Percentiles rank a stretch among this genome's conserved stretches.
Evolutionary conservation across 495 filamentous ascomycete species (phyloP).

Genomic region (Penicillium waksmanii): DNA sequence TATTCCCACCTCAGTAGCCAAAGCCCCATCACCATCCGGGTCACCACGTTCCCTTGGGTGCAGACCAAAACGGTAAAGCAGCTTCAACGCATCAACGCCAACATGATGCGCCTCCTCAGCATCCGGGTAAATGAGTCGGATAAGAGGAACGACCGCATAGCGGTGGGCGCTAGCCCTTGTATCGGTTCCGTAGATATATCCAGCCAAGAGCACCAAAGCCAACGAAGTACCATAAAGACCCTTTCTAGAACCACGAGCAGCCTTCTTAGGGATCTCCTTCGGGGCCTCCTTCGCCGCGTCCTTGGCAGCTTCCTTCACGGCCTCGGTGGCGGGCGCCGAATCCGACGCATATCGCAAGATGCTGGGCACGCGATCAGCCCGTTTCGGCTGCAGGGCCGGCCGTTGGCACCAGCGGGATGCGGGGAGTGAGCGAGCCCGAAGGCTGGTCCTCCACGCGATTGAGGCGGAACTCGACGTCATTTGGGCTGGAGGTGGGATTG

Average conservation of each 20-base stretch:
- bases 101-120: slow-evolving; percentile 89
- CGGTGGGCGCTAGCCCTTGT: slow-evolving; percentile 85
- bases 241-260: slow-evolving; percentile 42
- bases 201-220: slow-evolving; percentile 50
- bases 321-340: slow-evolving; percentile 21
- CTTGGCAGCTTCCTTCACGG: slow-evolving; percentile 14
- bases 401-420: slow-evolving; percentile 31
- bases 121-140: slow-evolving; percentile 74
- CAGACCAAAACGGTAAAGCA: slow-evolving; percentile 57
- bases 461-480: slow-evolving; percentile 35
- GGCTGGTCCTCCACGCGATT: slow-evolving; percentile 36
- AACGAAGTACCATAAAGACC: slow-evolving; percentile 61
- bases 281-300: slow-evolving; percentile 29
- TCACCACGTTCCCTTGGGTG: slow-evolving; percentile 75
- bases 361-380: slow-evolving; percentile 19
- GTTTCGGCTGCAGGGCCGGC: slow-evolving; percentile 22
- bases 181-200: slow-evolving; percentile 84
- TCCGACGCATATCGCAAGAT: slow-evolving; percentile 39
- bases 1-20: slow-evolving; percentile 54
- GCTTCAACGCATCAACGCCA: slow-evolving; percentile 65
- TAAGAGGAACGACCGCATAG: slow-evolving; percentile 73
- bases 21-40: slow-evolving; percentile 52
- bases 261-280: slow-evolving; percentile 41
- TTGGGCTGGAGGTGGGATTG: not conserved
- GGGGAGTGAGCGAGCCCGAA: slow-evolving; percentile 34